Percentiles rank a stretch among this genome's conserved stretches.
Conservation (phyloP, 306 rosid species). For the Castanopsis chinensis region DNA sequence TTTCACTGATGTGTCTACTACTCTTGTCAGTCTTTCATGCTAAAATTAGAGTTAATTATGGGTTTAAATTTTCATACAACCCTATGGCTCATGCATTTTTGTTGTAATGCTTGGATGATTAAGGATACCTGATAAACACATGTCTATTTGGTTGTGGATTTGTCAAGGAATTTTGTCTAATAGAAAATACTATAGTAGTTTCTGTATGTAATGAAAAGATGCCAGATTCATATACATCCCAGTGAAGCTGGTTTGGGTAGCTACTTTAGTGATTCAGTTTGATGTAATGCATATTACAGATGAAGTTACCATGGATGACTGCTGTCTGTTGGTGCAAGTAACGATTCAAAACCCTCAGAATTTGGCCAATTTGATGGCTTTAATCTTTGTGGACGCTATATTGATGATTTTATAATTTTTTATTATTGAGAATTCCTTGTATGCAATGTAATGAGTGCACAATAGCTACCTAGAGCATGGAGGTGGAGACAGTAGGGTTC, state of each 20-base stretch:
- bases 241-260: neutral
- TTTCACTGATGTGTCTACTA: neutral
- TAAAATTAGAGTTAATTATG: neutral
- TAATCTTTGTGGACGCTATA: too few species aligned
- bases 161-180: neutral
- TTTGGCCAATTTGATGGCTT: neutral
- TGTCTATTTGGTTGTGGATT: neutral
- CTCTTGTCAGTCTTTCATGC: neutral
- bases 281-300: neutral
- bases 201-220: neutral
- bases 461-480: too few species aligned
- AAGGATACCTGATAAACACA: too few species aligned
- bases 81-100: too few species aligned
- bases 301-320: neutral
- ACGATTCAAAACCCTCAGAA: neutral
- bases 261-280: neutral
- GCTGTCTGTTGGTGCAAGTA: neutral
- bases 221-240: neutral
- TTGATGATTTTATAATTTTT: too few species aligned
- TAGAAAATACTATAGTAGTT: neutral
- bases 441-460: too few species aligned
- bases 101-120: too few species aligned
- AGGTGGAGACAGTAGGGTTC: too few species aligned
- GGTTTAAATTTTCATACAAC: too few species aligned
- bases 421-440: too few species aligned